Percentiles rank a stretch among this genome's conserved stretches.
Conservation (phyloP, 192 early-diverging fungal species). For the Thoreauomyces humboldtii region DNA sequence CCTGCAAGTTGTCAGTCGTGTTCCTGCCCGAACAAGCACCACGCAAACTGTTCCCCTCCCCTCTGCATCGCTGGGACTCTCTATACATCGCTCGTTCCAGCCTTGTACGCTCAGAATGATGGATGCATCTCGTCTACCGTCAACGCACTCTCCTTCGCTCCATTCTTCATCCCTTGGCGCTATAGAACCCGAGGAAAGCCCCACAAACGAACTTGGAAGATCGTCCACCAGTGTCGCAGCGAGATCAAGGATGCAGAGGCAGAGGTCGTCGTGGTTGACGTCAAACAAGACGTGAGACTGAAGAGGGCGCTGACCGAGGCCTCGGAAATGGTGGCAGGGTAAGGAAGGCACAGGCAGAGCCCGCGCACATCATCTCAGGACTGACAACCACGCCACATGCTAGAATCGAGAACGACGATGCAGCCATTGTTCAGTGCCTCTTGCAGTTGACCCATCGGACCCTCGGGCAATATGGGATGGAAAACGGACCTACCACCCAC, state of each 20-base stretch:
- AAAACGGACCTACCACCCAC: conserved; percentile 42
- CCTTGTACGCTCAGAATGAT: conserved; percentile 43
- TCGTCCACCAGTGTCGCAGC: conserved; percentile 41
- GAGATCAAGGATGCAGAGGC: conserved; percentile 39
- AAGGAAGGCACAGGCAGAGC: not conserved
- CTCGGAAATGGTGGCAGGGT: conserved; percentile 7
- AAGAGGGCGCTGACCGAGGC: conserved; percentile 29
- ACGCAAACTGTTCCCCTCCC: too few species aligned
- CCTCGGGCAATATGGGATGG: conserved; percentile 46
- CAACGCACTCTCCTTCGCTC: conserved; percentile 19
- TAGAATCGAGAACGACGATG: conserved; percentile 11
- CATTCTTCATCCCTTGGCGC: conserved; percentile 52
- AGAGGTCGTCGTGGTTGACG: conserved; percentile 49
- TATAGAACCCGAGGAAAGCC: conserved; percentile 42
- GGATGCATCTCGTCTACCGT: conserved; percentile 46
- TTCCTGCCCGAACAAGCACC: too few species aligned
- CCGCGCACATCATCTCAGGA: not conserved
- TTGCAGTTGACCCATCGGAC: conserved; percentile 35
- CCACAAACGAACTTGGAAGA: conserved; percentile 47
- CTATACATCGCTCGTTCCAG: too few species aligned
- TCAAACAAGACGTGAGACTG: conserved; percentile 27
- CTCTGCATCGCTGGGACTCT: too few species aligned
- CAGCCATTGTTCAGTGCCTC: conserved; percentile 42
- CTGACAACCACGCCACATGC: not conserved
- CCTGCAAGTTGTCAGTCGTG: too few species aligned